A percentile compares a stretch with the other conserved stretches of the same genome.
Conservation (phyloP, 768 basidiomycete genomes). For the Rhodotorula babjevae region DNA sequence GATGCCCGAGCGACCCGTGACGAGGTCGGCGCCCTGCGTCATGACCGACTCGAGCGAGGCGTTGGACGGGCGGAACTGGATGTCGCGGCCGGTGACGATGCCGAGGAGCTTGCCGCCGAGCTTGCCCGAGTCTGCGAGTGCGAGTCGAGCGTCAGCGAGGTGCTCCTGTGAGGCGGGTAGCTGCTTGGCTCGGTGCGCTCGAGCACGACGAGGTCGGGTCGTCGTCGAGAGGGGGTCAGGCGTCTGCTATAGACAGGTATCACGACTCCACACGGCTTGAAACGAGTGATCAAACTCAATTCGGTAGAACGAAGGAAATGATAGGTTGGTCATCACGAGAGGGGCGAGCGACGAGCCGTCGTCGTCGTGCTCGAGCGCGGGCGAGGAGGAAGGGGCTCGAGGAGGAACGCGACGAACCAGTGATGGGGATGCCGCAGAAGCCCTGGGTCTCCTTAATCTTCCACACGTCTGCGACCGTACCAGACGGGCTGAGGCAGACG, state of each 20-base stretch:
- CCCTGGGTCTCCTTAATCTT: slow-evolving; percentile 87
- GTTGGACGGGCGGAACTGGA: slow-evolving; percentile 75
- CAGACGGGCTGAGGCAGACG: slow-evolving; percentile 72
- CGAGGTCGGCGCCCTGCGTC: slow-evolving; percentile 65
- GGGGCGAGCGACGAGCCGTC: neutral
- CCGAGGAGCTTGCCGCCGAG: slow-evolving; percentile 89
- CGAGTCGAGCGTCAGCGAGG: neutral
- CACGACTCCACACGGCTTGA: slow-evolving; percentile 48
- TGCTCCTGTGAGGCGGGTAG: no score
- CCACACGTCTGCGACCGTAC: slow-evolving; percentile 79
- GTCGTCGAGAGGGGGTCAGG: slow-evolving; percentile 15
- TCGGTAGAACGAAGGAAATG: slow-evolving; percentile 79
- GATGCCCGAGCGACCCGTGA: slow-evolving; percentile 81
- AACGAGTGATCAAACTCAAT: slow-evolving; percentile 58
- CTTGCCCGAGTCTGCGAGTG: slow-evolving; percentile 65
- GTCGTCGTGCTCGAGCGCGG: slow-evolving; percentile 3
- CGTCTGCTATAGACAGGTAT: slow-evolving; percentile 47
- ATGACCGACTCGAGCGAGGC: slow-evolving; percentile 74
- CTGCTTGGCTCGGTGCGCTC: slow-evolving; percentile 38
- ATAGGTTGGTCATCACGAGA: slow-evolving; percentile 52
- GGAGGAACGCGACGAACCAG: slow-evolving; percentile 55
- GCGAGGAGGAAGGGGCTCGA: neutral
- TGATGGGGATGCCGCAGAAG: slow-evolving; percentile 96
- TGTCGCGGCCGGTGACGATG: slow-evolving; percentile 91
- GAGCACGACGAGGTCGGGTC: neutral